phyloP scores from a whole-genome alignment of 768 basidiomycete genomes.

The Boletus sp. region DNA sequence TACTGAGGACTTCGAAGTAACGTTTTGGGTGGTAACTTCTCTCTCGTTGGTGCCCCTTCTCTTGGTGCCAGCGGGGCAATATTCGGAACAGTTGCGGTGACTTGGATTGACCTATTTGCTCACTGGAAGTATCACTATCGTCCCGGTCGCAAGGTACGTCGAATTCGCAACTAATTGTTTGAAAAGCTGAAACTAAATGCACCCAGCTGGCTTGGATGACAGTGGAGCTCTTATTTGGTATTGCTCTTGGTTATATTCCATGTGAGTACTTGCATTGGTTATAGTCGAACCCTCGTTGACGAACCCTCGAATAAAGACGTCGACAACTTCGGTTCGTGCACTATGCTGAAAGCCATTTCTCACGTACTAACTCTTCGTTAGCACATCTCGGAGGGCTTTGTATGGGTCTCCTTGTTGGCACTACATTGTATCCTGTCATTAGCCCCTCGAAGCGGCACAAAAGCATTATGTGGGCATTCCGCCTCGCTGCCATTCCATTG shows the following conservation, averaged over 20 bases:
- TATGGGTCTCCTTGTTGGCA: constrained; percentile 80
- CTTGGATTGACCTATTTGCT: constrained; percentile 86
- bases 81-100: constrained; percentile 81
- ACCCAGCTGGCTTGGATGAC: constrained; percentile 76
- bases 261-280: constrained; percentile 45
- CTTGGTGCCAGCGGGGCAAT: constrained; percentile 93
- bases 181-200: background rate
- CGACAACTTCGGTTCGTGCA: constrained; percentile 79
- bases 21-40: constrained; percentile 90
- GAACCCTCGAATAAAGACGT: constrained; percentile 48
- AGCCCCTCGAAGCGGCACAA: constrained; percentile 74
- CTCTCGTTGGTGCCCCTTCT: constrained; percentile 83
- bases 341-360: background rate
- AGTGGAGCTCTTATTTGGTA: constrained; percentile 82
- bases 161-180: background rate
- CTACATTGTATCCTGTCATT: constrained; percentile 87
- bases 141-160: constrained; percentile 71
- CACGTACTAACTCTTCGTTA: constrained; percentile 25
- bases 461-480: constrained; percentile 67
- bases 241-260: constrained; percentile 82
- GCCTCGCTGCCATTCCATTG: constrained; percentile 71
- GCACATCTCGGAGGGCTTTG: constrained; percentile 87
- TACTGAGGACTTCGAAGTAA: constrained; percentile 46
- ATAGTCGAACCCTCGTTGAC: constrained; percentile 11
- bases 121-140: constrained; percentile 90